phyloP scores from a whole-genome alignment of 805 yeast genomes.

The Cyberlindnera euphorbiiphila region DNA sequence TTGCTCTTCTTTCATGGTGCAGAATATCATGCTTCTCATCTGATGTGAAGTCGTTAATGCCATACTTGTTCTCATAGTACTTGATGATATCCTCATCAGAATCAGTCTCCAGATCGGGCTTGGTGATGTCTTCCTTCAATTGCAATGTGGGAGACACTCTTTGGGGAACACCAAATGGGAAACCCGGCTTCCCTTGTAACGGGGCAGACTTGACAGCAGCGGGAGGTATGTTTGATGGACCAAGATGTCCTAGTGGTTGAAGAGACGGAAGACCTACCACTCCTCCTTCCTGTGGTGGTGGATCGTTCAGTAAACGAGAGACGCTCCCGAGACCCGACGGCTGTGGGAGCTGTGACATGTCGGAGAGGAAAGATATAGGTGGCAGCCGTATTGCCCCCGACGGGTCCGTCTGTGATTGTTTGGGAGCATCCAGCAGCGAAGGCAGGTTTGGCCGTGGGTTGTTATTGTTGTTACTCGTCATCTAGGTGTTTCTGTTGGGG shows the following conservation, averaged over 20 bases:
- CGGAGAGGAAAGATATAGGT: slow-evolving; percentile 35
- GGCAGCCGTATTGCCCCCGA: slow-evolving; percentile 33
- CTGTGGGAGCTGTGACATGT: slow-evolving; percentile 5
- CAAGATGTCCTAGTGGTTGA: slow-evolving; percentile 5
- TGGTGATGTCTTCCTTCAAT: slow-evolving; percentile 24
- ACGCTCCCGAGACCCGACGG: slow-evolving; percentile 9
- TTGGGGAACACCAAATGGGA: background rate
- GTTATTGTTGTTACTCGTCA: slow-evolving; percentile 5
- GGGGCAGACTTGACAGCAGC: background rate
- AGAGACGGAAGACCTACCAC: slow-evolving; percentile 10
- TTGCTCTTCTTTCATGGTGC: slow-evolving; percentile 28
- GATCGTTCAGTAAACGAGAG: slow-evolving; percentile 13
- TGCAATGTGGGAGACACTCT: slow-evolving; percentile 7
- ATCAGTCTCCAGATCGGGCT: slow-evolving; percentile 24
- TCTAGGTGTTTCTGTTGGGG: background rate
- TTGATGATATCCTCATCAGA: slow-evolving; percentile 28
- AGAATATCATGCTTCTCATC: slow-evolving; percentile 30
- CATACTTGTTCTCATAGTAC: slow-evolving; percentile 27
- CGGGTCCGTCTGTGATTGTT: slow-evolving; percentile 1
- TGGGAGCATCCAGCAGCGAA: slow-evolving; percentile 13
- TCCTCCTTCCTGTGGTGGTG: slow-evolving; percentile 8
- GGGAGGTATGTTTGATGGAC: background rate
- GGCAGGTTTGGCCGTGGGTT: slow-evolving; percentile 20
- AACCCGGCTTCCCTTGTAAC: slow-evolving; percentile 2
- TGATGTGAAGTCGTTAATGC: slow-evolving; percentile 25